phyloP scores from a whole-genome alignment of 192 early-diverging fungal genomes.

The Podila clonocystis region DNA sequence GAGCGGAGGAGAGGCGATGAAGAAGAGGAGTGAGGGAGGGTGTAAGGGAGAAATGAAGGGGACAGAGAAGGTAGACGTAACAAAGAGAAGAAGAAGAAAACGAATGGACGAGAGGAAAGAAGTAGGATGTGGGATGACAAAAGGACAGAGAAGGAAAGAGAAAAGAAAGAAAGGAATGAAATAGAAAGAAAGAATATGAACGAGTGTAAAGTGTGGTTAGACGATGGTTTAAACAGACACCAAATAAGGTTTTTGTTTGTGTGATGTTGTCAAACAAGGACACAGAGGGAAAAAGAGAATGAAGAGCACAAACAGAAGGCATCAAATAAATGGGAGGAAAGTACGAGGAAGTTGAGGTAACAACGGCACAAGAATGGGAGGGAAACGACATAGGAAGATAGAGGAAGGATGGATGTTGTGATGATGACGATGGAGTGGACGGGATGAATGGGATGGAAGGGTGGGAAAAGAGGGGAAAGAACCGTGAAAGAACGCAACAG shows the following conservation, averaged over 20 bases:
- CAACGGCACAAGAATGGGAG: background rate
- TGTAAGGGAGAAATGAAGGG: background rate
- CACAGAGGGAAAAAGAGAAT: too few relatives aligned
- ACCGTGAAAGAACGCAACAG: background rate
- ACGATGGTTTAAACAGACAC: background rate
- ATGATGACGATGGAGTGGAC: too few relatives aligned
- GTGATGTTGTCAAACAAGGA: background rate
- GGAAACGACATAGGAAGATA: background rate
- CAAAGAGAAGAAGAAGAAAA: background rate
- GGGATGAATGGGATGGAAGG: too few relatives aligned
- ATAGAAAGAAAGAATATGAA: background rate
- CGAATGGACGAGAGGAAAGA: too few relatives aligned
- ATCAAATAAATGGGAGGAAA: background rate
- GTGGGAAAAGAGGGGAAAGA: background rate
- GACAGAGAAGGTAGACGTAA: background rate
- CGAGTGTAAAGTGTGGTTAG: background rate
- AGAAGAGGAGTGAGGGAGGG: background rate
- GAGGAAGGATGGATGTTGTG: too few relatives aligned
- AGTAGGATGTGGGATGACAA: background rate
- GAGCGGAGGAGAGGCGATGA: background rate
- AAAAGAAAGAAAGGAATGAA: background rate
- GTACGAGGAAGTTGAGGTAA: background rate
- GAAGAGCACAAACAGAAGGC: background rate
- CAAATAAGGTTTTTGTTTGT: constrained; percentile 1
- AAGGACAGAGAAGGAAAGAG: background rate